Evolutionary conservation across 2,329 filamentous ascomycete genomes (phyloP).

Genomic region (Alternaria solani): DNA sequence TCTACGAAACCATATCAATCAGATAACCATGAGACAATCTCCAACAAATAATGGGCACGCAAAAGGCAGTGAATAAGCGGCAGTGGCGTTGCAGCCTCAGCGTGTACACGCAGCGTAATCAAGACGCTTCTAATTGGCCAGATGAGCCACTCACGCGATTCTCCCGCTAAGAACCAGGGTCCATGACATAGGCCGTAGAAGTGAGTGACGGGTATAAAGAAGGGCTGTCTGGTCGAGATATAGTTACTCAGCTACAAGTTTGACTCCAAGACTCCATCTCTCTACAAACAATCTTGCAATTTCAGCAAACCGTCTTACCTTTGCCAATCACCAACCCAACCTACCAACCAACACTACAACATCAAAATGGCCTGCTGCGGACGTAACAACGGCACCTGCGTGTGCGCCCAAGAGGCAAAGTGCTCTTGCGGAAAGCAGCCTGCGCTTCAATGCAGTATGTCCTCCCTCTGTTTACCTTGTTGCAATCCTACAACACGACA

Average conservation of each 20-base stretch:
- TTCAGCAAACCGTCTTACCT: neutral
- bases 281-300: neutral
- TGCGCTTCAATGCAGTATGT: constrained; percentile 77
- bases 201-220: constrained; percentile 32
- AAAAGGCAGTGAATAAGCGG: constrained; percentile 33
- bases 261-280: neutral
- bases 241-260: neutral
- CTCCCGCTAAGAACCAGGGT: constrained; percentile 21
- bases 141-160: constrained; percentile 31
- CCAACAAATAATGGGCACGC: constrained; percentile 30
- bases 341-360: constrained; percentile 17
- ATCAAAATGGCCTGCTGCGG: constrained; percentile 65
- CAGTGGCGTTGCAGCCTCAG: constrained; percentile 32
- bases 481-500: too few species aligned
- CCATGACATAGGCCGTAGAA: constrained; percentile 24
- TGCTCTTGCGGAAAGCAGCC: constrained; percentile 92
- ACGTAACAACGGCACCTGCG: constrained; percentile 63
- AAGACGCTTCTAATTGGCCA: constrained; percentile 41
- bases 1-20: constrained; percentile 14
- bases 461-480: neutral
- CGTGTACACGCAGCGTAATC: constrained; percentile 36
- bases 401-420: constrained; percentile 66
- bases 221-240: constrained; percentile 5
- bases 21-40: constrained; percentile 12
- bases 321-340: neutral